Evolutionary conservation across 192 early-diverging fungal genomes (phyloP).

Genomic region (Backusella australiensis): DNA sequence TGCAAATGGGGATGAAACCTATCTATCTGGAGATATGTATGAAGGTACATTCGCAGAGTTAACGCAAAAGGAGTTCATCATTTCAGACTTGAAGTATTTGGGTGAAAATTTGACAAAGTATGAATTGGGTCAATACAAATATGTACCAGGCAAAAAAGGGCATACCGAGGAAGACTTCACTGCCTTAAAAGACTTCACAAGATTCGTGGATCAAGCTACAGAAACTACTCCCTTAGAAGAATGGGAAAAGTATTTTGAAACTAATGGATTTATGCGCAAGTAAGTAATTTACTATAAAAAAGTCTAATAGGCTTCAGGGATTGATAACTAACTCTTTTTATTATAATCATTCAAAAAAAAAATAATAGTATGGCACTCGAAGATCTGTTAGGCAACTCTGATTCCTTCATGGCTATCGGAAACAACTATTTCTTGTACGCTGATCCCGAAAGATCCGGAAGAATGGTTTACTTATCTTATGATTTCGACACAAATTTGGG

Average conservation of each 20-base stretch:
- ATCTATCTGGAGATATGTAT: slow-evolving; percentile 5
- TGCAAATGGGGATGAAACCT: background rate
- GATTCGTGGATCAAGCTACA: background rate
- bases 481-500: slow-evolving; percentile 5
- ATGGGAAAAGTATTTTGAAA: slow-evolving; percentile 6
- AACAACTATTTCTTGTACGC: slow-evolving; percentile 14
- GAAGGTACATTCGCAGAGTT: background rate
- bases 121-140: background rate
- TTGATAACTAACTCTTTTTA: background rate
- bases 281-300: background rate
- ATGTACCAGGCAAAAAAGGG: background rate
- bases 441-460: background rate
- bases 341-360: background rate
- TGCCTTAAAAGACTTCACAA: background rate
- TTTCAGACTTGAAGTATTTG: slow-evolving; percentile 8
- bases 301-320: background rate
- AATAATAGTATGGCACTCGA: slow-evolving; percentile 14
- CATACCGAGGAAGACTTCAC: background rate
- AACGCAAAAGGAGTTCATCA: too few species aligned
- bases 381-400: background rate
- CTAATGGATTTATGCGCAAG: slow-evolving; percentile 5
- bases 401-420: background rate
- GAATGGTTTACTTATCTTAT: background rate
- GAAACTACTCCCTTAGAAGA: background rate
- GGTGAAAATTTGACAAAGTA: background rate